phyloP scores from a whole-genome alignment of 441 rosid species.

The Sinapis alba region DNA sequence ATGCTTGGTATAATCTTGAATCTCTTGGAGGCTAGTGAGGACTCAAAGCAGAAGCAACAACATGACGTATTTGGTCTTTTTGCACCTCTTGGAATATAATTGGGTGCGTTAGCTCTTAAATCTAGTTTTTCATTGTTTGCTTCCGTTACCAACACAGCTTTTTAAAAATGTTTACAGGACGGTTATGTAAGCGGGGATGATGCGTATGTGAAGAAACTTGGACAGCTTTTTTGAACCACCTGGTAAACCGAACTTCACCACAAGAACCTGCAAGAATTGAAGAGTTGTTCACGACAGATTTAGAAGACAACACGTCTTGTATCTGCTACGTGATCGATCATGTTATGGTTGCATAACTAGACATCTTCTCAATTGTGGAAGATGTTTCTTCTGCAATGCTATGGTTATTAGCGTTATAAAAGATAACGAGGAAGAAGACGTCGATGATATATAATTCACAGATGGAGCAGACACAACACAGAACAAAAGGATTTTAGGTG shows the following conservation, averaged over 20 bases:
- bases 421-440: slow-evolving; percentile 20
- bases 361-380: slow-evolving; percentile 84
- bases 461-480: slow-evolving; percentile 12
- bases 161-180: slow-evolving; percentile 47
- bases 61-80: slow-evolving; percentile 75
- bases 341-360: slow-evolving; percentile 95
- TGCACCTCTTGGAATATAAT: slow-evolving; percentile 73
- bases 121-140: background rate
- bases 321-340: slow-evolving; percentile 81
- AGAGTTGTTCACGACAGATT: slow-evolving; percentile 44
- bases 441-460: slow-evolving; percentile 10
- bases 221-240: slow-evolving; percentile 70
- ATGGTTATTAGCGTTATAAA: slow-evolving; percentile 64
- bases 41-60: slow-evolving; percentile 43
- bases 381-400: slow-evolving; percentile 98
- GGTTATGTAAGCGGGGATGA: slow-evolving; percentile 61
- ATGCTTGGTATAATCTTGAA: slow-evolving; percentile 80
- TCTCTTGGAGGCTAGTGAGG: slow-evolving; percentile 72
- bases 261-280: slow-evolving; percentile 42
- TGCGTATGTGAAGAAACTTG: slow-evolving; percentile 51
- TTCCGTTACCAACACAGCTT: slow-evolving; percentile 1
- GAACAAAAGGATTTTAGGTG: slow-evolving; percentile 7
- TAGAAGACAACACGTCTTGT: slow-evolving; percentile 75
- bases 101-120: slow-evolving; percentile 64
- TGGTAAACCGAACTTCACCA: slow-evolving; percentile 51